A percentile compares a stretch with the other conserved stretches of the same genome.
These are phyloP conservation scores for Puccinia polysora DNA, from an alignment of 1,284 basidiomycete genomes.

Conservation along the genomic window DNA sequence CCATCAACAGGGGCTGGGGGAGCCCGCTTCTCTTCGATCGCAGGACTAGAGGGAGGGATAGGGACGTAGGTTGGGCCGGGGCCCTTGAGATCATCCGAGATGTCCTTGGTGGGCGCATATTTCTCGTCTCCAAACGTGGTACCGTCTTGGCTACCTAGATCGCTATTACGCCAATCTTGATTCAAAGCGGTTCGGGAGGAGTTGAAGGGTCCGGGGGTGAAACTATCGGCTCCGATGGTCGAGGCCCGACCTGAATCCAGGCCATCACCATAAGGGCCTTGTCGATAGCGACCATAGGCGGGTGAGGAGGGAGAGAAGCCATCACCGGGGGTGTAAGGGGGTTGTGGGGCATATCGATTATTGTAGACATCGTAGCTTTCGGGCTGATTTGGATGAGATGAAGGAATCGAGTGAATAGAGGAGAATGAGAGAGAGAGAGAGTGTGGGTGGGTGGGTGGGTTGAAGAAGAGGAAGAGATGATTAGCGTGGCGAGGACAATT, in stretches of 20 bases:
- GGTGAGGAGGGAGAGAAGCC: constrained; percentile 2
- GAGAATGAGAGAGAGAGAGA: too few species aligned
- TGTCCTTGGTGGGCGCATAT: constrained; percentile 45
- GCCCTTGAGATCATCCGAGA: constrained; percentile 27
- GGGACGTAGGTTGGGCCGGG: constrained; percentile 37
- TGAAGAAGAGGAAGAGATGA: background rate
- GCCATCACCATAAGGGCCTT: constrained; percentile 49
- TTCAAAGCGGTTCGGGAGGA: constrained; percentile 52
- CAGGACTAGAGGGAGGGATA: constrained; percentile 49
- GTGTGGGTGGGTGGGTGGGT: too few species aligned
- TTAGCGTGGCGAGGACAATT: too few species aligned
- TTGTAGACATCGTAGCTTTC: constrained; percentile 18
- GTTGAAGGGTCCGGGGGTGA: constrained; percentile 45
- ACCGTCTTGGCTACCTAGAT: constrained; percentile 49
- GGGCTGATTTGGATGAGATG: background rate
- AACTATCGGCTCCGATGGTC: constrained; percentile 50
- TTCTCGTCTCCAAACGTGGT: constrained; percentile 43
- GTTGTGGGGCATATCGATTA: background rate
- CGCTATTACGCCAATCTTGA: constrained; percentile 51
- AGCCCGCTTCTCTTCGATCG: constrained; percentile 47
- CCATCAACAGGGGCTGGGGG: constrained; percentile 19
- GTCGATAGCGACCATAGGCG: constrained; percentile 48
- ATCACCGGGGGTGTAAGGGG: background rate
- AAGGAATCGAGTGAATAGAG: too few species aligned
- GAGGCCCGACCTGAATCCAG: constrained; percentile 51